phyloP scores from a whole-genome alignment of 139 green algal genomes.

The Limnomonas spitsbergensis region DNA sequence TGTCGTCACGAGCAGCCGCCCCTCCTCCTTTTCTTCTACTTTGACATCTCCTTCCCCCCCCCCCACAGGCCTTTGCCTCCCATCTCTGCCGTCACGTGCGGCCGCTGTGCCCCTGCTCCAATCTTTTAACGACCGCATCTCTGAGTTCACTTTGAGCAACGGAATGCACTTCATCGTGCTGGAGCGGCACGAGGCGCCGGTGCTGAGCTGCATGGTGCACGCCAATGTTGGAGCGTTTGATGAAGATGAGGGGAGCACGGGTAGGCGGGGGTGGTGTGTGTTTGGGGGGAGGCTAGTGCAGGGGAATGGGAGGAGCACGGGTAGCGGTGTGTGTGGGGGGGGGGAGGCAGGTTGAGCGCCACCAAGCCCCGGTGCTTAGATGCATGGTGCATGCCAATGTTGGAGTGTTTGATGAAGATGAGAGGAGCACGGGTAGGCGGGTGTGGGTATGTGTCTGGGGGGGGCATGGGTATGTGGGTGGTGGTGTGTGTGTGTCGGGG shows the following conservation, averaged over 20 bases:
- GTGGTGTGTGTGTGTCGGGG: too few species aligned
- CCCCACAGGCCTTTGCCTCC: too few species aligned
- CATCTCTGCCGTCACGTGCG: too few species aligned
- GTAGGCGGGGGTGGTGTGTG: constrained; percentile 11
- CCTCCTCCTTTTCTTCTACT: too few species aligned
- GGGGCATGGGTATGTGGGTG: too few species aligned
- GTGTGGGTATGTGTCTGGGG: too few species aligned
- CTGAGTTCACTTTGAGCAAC: constrained; percentile 82
- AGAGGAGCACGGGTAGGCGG: constrained; percentile 72
- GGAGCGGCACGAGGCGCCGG: constrained; percentile 59
- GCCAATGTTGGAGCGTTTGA: constrained; percentile 70
- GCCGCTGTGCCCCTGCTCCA: too few species aligned
- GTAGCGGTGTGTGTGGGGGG: too few species aligned
- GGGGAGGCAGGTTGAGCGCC: too few species aligned
- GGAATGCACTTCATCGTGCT: constrained; percentile 85
- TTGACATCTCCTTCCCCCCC: too few species aligned
- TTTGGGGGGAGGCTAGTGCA: neutral
- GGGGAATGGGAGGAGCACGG: neutral
- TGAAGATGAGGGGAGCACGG: constrained; percentile 68
- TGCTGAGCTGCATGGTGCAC: constrained; percentile 42
- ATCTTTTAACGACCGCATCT: constrained; percentile 1
- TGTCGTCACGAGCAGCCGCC: too few species aligned
- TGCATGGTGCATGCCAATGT: constrained; percentile 42
- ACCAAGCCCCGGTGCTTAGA: constrained; percentile 58
- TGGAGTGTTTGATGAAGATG: constrained; percentile 70